Percentiles rank a stretch among this genome's conserved stretches.
Evolutionary conservation across 2,329 filamentous ascomycete genomes (phyloP).

Genomic region (Ampelomyces quisqualis): DNA sequence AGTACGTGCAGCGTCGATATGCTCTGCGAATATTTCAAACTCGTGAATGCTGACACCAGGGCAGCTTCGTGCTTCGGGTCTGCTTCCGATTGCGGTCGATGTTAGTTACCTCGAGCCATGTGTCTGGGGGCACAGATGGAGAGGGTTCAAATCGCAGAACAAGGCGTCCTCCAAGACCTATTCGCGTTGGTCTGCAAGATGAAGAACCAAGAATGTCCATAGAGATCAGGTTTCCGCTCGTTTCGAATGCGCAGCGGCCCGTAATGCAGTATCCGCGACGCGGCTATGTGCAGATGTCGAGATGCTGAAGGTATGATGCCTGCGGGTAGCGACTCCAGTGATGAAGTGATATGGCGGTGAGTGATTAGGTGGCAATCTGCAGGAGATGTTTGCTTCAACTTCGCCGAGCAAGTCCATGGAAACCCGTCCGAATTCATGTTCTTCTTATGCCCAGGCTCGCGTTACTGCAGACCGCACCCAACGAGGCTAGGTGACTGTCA

Average conservation of each 20-base stretch:
- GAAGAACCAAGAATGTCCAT: neutral
- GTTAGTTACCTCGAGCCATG: too few relatives aligned
- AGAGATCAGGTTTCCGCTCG: neutral
- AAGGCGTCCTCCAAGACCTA: neutral
- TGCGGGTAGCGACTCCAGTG: neutral
- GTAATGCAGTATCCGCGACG: neutral
- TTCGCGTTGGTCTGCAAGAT: neutral
- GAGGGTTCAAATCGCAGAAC: neutral
- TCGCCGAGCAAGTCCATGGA: neutral
- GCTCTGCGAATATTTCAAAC: too few relatives aligned
- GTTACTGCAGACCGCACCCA: neutral
- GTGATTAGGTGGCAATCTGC: neutral
- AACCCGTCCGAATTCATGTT: too few relatives aligned
- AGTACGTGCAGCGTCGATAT: too few relatives aligned
- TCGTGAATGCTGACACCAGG: too few relatives aligned
- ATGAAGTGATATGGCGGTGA: neutral
- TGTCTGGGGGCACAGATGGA: neutral
- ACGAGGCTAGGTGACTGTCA: neutral
- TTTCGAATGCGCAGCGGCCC: neutral
- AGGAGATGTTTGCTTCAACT: too few relatives aligned
- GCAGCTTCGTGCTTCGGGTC: too few relatives aligned
- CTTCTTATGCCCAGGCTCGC: neutral
- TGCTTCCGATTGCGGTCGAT: too few relatives aligned
- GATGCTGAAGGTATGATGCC: too few relatives aligned
- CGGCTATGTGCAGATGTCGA: neutral